Evolutionary conservation across 2,329 filamentous ascomycete genomes (phyloP).

Genomic region (Aureobasidium sp.): DNA sequence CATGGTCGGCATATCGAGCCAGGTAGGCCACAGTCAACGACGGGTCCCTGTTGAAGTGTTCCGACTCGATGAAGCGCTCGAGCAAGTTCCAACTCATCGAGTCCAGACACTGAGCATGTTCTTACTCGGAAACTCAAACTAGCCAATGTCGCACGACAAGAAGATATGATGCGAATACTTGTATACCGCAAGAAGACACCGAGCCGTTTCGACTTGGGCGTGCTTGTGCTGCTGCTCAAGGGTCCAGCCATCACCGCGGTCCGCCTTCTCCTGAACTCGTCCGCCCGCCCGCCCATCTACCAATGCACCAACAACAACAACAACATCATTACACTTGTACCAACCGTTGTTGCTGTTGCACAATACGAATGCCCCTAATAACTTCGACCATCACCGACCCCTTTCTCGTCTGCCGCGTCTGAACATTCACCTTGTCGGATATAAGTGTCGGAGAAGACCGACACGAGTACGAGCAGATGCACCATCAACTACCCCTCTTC

Average conservation of each 20-base stretch:
- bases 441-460: not conserved
- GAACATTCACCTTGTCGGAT: not conserved
- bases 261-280: conserved; percentile 3
- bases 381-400: not conserved
- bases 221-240: not conserved
- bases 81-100: conserved; percentile 68
- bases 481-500: not conserved
- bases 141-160: not conserved
- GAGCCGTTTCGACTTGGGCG: not conserved
- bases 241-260: not conserved
- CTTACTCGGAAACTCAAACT: not conserved
- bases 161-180: not conserved
- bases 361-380: not conserved
- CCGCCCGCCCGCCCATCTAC: not conserved
- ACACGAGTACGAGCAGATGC: not conserved
- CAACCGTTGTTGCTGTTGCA: not conserved
- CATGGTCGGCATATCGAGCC: conserved; percentile 79
- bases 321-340: not conserved
- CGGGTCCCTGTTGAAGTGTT: conserved; percentile 86
- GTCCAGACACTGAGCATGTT: conserved; percentile 13
- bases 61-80: conserved; percentile 84
- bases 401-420: not conserved
- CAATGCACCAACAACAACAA: not conserved
- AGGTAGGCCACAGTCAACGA: conserved; percentile 84
- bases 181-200: conserved; percentile 3